These are phyloP conservation scores for Trichosporon sp. DNA, from an alignment of 1,284 basidiomycete genomes.

Conservation along the genomic window DNA sequence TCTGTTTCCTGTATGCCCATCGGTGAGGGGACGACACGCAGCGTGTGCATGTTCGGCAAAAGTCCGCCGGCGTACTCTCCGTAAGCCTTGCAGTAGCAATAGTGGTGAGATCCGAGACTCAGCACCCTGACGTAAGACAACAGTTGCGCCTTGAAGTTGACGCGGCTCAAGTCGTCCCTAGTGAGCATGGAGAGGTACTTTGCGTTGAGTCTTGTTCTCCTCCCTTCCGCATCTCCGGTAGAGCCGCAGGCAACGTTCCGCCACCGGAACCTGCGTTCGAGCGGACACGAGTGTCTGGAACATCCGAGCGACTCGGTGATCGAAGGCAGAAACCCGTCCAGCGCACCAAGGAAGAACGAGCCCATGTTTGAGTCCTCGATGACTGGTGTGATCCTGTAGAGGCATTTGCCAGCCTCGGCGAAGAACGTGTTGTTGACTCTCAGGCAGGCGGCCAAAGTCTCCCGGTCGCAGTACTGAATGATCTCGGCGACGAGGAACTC, in stretches of 20 bases:
- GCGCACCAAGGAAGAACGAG: neutral
- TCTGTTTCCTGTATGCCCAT: neutral
- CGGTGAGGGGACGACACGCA: conserved; percentile 5
- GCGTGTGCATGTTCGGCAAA: neutral
- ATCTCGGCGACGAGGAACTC: conserved; percentile 29
- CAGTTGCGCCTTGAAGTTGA: conserved; percentile 20
- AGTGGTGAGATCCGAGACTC: conserved; percentile 13
- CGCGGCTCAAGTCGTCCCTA: neutral
- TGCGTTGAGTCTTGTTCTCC: neutral
- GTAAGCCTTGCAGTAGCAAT: conserved; percentile 1
- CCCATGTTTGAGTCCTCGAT: neutral
- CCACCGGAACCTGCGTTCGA: neutral
- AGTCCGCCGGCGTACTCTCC: neutral
- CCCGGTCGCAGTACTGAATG: neutral
- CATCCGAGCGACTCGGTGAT: neutral
- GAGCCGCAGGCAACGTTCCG: neutral
- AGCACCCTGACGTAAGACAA: conserved; percentile 10
- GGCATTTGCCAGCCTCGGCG: neutral
- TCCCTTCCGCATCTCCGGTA: neutral
- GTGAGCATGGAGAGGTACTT: neutral
- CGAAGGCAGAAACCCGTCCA: neutral
- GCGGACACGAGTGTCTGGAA: neutral
- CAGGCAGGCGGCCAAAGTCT: neutral
- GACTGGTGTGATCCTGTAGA: conserved; percentile 4
- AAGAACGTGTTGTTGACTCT: conserved; percentile 14